Evolutionary conservation across 306 rosid species (phyloP).

Genomic region (Castanea crenata): DNA sequence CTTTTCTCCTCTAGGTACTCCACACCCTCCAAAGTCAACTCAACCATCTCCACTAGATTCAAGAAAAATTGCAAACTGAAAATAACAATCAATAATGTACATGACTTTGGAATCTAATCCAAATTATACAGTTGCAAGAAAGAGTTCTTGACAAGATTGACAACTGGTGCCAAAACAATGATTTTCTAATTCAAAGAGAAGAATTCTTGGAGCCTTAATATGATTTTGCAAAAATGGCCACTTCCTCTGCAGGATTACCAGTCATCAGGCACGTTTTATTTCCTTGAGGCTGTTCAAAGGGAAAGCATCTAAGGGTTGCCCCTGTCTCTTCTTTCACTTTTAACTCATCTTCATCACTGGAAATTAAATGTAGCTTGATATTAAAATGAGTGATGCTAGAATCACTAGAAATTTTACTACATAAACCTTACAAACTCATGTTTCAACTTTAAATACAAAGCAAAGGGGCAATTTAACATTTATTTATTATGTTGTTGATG

Average conservation of each 20-base stretch:
- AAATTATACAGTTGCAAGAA: slow-evolving; percentile 12
- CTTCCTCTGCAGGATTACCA: slow-evolving; percentile 78
- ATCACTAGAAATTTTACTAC: too few species aligned
- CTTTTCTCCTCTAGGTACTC: neutral
- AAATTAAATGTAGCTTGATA: slow-evolving; percentile 20
- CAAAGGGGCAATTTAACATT: too few species aligned
- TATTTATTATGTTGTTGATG: too few species aligned
- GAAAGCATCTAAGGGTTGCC: slow-evolving; percentile 94
- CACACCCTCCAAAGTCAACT: neutral
- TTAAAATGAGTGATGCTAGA: slow-evolving; percentile 8
- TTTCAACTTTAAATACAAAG: too few species aligned
- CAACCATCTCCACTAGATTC: slow-evolving; percentile 2
- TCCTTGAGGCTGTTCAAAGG: slow-evolving; percentile 81
- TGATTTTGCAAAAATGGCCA: slow-evolving; percentile 91
- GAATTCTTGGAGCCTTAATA: slow-evolving; percentile 40
- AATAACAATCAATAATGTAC: slow-evolving; percentile 15
- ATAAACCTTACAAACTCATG: too few species aligned
- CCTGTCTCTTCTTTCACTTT: slow-evolving; percentile 97
- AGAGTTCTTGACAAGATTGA: neutral
- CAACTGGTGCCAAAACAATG: slow-evolving; percentile 1
- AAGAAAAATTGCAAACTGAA: slow-evolving; percentile 6
- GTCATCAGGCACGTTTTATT: slow-evolving; percentile 79
- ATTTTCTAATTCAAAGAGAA: neutral
- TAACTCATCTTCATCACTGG: slow-evolving; percentile 74
- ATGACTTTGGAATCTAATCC: slow-evolving; percentile 11